These are phyloP conservation scores for Boletus subcaerulescens DNA, from an alignment of 768 basidiomycete species.

Conservation along the genomic window DNA sequence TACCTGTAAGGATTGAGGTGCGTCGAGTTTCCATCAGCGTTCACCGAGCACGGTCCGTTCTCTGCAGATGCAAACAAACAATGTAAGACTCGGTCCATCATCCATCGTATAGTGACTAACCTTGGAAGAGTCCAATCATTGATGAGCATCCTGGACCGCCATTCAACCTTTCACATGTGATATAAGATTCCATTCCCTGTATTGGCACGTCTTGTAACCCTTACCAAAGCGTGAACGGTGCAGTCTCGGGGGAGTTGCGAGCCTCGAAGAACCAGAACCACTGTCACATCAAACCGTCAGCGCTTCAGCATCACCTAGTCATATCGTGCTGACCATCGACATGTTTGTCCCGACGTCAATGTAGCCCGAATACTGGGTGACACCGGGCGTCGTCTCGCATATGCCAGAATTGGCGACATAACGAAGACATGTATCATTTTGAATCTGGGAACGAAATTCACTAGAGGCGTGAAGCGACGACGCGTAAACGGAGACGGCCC, in stretches of 20 bases:
- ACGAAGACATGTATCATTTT: slow-evolving; percentile 34
- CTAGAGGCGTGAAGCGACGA: neutral
- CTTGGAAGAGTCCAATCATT: slow-evolving; percentile 67
- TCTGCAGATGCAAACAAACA: slow-evolving; percentile 34
- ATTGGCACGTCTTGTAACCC: neutral
- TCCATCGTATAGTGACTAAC: slow-evolving; percentile 20
- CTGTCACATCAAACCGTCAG: slow-evolving; percentile 30
- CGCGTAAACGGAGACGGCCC: neutral
- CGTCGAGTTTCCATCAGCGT: slow-evolving; percentile 50
- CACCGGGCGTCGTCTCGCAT: slow-evolving; percentile 63
- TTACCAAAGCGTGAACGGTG: slow-evolving; percentile 66
- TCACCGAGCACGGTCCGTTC: slow-evolving; percentile 62
- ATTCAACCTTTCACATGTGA: slow-evolving; percentile 41
- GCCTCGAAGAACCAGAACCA: slow-evolving; percentile 80
- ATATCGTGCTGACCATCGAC: slow-evolving; percentile 46
- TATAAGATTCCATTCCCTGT: neutral
- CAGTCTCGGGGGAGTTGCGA: slow-evolving; percentile 53
- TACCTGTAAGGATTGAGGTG: slow-evolving; percentile 60
- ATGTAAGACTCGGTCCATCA: neutral
- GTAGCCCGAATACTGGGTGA: slow-evolving; percentile 63
- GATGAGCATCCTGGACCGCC: slow-evolving; percentile 63
- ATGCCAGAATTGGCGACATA: slow-evolving; percentile 60
- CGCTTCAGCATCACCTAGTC: neutral
- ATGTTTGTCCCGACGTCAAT: slow-evolving; percentile 54
- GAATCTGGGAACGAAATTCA: slow-evolving; percentile 13